These are phyloP conservation scores for Pleurotus eryngii DNA, from an alignment of 768 basidiomycete species.

Conservation along the genomic window DNA sequence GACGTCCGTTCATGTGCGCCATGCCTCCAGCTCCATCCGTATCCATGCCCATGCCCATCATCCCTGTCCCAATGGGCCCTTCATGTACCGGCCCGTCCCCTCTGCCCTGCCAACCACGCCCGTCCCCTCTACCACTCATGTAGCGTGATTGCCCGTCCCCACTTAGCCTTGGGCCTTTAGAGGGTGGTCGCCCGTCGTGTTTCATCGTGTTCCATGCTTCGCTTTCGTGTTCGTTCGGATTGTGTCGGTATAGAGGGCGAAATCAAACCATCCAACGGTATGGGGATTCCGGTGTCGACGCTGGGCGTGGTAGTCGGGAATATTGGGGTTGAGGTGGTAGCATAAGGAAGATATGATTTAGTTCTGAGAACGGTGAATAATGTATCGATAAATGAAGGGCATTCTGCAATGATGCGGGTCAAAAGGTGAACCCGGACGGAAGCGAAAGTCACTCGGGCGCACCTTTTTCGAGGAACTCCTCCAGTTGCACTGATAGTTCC, in stretches of 20 bases:
- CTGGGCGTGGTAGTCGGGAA: slow-evolving; percentile 33
- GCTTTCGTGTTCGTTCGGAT: slow-evolving; percentile 60
- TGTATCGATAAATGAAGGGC: slow-evolving; percentile 72
- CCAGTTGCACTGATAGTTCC: slow-evolving; percentile 72
- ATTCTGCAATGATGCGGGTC: slow-evolving; percentile 42
- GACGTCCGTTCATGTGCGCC: slow-evolving; percentile 42
- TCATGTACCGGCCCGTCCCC: slow-evolving; percentile 31
- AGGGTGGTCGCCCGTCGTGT: slow-evolving; percentile 50
- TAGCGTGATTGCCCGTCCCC: slow-evolving; percentile 64
- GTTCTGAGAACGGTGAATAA: slow-evolving; percentile 83
- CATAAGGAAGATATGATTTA: slow-evolving; percentile 81
- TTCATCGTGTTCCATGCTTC: slow-evolving; percentile 61
- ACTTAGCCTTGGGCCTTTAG: slow-evolving; percentile 71
- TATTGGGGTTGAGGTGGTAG: slow-evolving; percentile 36
- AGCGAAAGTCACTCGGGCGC: slow-evolving; percentile 14
- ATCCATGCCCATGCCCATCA: slow-evolving; percentile 20
- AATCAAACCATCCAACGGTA: slow-evolving; percentile 67
- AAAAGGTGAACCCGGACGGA: slow-evolving; percentile 9
- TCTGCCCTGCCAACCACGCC: slow-evolving; percentile 38
- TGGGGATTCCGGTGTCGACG: slow-evolving; percentile 71
- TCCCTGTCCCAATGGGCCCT: slow-evolving; percentile 8
- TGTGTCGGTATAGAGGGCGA: slow-evolving; percentile 39
- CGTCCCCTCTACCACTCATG: slow-evolving; percentile 36
- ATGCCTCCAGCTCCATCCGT: slow-evolving; percentile 31
- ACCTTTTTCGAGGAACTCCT: slow-evolving; percentile 95